Conservation (phyloP, 1,284 basidiomycete genomes). For the Boletus hoseneyae region DNA sequence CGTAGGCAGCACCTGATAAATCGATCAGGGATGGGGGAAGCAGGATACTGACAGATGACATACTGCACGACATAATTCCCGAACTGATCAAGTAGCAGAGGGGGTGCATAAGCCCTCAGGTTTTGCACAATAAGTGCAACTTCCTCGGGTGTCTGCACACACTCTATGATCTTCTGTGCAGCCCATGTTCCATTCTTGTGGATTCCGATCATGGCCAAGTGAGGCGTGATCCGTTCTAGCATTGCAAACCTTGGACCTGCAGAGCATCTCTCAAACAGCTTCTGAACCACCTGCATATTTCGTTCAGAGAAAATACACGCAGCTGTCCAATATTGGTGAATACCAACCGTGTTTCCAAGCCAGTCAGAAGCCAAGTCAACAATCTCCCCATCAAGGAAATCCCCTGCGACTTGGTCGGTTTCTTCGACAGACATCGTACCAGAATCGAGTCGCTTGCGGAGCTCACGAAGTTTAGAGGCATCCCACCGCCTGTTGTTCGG, state of each 20-base stretch:
- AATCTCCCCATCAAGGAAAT: conserved; percentile 88
- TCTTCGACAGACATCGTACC: conserved; percentile 83
- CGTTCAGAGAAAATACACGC: conserved; percentile 15
- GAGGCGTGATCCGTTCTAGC: conserved; percentile 91
- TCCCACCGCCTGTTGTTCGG: conserved; percentile 87
- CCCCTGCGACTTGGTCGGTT: conserved; percentile 84
- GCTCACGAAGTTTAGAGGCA: conserved; percentile 89
- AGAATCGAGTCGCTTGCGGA: conserved; percentile 81
- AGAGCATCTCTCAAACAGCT: conserved; percentile 91
- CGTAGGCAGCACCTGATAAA: conserved; percentile 77
- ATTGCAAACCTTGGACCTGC: conserved; percentile 77
- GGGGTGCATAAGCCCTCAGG: conserved; percentile 88
- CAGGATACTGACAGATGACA: conserved; percentile 30
- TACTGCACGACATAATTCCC: conserved; percentile 98
- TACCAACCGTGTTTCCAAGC: conserved; percentile 92
- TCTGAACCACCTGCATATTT: conserved; percentile 76
- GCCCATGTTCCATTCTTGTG: conserved; percentile 99
- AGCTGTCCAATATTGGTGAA: conserved; percentile 1
- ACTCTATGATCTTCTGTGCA: conserved; percentile 98
- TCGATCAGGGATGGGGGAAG: conserved; percentile 1
- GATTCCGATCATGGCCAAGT: conserved; percentile 95
- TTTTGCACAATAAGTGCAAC: conserved; percentile 82
- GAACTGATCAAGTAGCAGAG: conserved; percentile 92
- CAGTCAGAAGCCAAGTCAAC: conserved; percentile 97
- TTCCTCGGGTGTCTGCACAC: conserved; percentile 87